Evolutionary conservation across 2,329 filamentous ascomycete genomes (phyloP).

Genomic region (Polychaeton citri): DNA sequence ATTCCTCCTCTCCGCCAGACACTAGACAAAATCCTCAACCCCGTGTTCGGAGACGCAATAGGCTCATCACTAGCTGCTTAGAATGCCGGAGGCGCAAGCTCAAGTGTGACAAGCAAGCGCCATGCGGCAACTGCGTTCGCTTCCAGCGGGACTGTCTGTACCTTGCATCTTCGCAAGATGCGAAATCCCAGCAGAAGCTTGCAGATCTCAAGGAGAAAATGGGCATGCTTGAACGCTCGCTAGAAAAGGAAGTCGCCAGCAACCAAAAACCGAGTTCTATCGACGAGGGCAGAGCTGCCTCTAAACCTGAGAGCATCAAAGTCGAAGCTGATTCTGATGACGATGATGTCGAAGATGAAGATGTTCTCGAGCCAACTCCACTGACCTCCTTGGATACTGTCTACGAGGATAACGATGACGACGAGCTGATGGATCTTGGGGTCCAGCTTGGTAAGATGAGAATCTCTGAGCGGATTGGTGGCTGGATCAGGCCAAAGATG

Average conservation of each 20-base stretch:
- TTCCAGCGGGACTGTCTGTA: constrained; percentile 45
- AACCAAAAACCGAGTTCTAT: too few relatives aligned
- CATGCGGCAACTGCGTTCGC: constrained; percentile 54
- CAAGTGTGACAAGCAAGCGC: constrained; percentile 61
- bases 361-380: constrained; percentile 47
- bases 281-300: constrained; percentile 2
- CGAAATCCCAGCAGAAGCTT: constrained; percentile 54
- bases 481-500: constrained; percentile 56
- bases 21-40: constrained; percentile 3
- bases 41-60: constrained; percentile 44
- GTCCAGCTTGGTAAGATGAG: constrained; percentile 58
- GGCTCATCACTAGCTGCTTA: constrained; percentile 55
- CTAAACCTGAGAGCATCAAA: constrained; percentile 24
- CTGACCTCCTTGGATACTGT: constrained; percentile 52
- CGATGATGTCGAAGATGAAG: constrained; percentile 39
- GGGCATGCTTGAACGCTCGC: constrained; percentile 53
- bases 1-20: constrained; percentile 3
- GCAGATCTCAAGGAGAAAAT: constrained; percentile 71
- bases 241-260: constrained; percentile 54
- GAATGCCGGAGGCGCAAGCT: constrained; percentile 64
- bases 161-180: constrained; percentile 54
- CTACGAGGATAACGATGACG: constrained; percentile 52
- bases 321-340: constrained; percentile 45
- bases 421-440: constrained; percentile 59
- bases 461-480: constrained; percentile 62